Percentiles rank a stretch among this genome's conserved stretches.
These are phyloP conservation scores for Podila minutissima DNA, from an alignment of 192 early-diverging fungal genomes.

Conservation along the genomic window DNA sequence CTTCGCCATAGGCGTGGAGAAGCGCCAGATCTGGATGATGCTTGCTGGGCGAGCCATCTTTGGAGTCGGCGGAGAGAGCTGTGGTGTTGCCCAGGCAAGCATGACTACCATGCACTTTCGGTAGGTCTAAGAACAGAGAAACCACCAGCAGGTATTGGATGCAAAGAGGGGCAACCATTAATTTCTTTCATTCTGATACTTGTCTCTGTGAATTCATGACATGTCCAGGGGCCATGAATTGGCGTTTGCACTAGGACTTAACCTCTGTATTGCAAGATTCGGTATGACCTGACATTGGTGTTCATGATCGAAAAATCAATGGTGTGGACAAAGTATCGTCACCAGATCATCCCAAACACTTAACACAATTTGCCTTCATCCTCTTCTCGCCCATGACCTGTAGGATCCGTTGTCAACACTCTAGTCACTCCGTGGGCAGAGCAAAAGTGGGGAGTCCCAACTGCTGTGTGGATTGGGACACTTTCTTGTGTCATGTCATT, in stretches of 20 bases:
- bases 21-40: slow-evolving; percentile 59
- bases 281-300: slow-evolving; percentile 9
- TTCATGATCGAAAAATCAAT: not conserved
- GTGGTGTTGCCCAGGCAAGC: slow-evolving; percentile 68
- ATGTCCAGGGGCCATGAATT: slow-evolving; percentile 38
- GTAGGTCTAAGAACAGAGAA: slow-evolving; percentile 1
- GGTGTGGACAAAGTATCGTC: not conserved
- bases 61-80: slow-evolving; percentile 70
- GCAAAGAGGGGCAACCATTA: no score
- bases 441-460: slow-evolving; percentile 41
- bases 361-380: not conserved
- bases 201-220: not conserved
- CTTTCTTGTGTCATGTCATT: slow-evolving; percentile 36
- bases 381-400: no score
- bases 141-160: no score
- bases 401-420: slow-evolving; percentile 43
- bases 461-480: slow-evolving; percentile 40
- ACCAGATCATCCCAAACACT: not conserved
- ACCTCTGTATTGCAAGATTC: slow-evolving; percentile 43
- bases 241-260: slow-evolving; percentile 42
- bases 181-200: not conserved
- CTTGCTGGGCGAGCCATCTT: slow-evolving; percentile 67
- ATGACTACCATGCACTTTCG: slow-evolving; percentile 68
- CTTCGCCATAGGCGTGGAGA: slow-evolving; percentile 66
- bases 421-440: slow-evolving; percentile 42